Evolutionary conservation across 140 eudicot species (phyloP).

Genomic region (Cichorium intybus): DNA sequence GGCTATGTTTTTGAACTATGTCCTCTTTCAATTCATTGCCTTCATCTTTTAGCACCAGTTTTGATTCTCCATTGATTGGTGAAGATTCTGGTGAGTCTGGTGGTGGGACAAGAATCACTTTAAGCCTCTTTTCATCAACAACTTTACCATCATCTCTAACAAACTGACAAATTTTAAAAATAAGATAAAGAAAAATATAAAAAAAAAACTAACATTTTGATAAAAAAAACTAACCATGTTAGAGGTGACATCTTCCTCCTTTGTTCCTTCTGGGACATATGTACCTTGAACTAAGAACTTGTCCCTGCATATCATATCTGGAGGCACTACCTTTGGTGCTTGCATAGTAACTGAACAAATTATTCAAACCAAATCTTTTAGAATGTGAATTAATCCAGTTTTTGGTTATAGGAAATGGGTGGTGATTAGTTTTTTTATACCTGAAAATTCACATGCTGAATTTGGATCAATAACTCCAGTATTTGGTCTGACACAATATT

Average conservation of each 20-base stretch:
- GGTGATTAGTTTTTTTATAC: no score
- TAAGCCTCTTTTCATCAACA: conserved; percentile 67
- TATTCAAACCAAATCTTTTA: neutral
- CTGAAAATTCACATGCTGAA: conserved; percentile 63
- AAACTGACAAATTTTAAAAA: conserved; percentile 40
- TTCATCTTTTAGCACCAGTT: conserved; percentile 30
- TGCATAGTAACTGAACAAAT: conserved; percentile 68
- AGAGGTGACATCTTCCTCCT: conserved; percentile 62
- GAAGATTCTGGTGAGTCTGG: conserved; percentile 52
- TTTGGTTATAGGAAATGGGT: no score
- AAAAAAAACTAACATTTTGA: neutral
- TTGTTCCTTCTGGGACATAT: conserved; percentile 50
- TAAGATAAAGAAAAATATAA: conserved; percentile 1
- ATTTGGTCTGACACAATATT: conserved; percentile 83
- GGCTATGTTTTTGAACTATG: conserved; percentile 19
- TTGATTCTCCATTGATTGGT: conserved; percentile 44
- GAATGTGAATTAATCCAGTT: neutral
- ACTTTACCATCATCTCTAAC: conserved; percentile 52
- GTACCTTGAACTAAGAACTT: conserved; percentile 69
- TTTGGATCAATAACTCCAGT: conserved; percentile 75
- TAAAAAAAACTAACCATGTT: conserved; percentile 43
- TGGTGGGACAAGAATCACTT: conserved; percentile 51
- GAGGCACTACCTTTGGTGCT: conserved; percentile 60
- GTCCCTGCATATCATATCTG: conserved; percentile 66
- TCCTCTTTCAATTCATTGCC: conserved; percentile 30